Base-by-base conservation (phyloP, 192 early-diverging fungal genomes). In the Geosiphon pyriformis region DNA sequence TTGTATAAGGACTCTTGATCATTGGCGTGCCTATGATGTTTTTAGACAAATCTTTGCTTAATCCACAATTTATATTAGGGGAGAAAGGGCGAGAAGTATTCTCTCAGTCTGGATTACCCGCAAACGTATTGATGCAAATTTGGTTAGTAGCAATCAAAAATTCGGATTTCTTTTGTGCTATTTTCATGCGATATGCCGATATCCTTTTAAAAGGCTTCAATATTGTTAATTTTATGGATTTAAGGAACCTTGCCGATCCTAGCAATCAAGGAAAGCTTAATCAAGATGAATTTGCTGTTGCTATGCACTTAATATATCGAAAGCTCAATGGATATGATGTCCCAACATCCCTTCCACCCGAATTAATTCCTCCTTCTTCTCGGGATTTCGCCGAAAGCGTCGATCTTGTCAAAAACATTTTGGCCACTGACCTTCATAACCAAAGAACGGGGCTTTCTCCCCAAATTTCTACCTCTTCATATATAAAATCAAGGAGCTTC, bases 271-370 rank as follows among this genome's bases (percentile, higher is more conserved):
- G 94, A 46, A 94, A 94, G 70, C 85, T 98, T 56, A 94, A 96
- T 67, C 69, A 85, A 18, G 92, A 96, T 77, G 96, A 96, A 74
- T 98, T 98, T 71, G 88, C 93, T 35, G 91, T 96, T 10, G 94
- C 94, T 23, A 98, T 98, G 96, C 93, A 96, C 74, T 75, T 98
- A 18, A 89, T 96, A 37, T 92, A 96, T 81, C 76, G 88, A 29
- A 93, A 91, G 63, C 77, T 95, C 18, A 88, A 89, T 54, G 93
- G 93, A 4, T 77, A 83, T 23, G 89, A 89, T 61, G 74, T 98
- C 17, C 96, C 96, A 15, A 76, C 76, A 8, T 78, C 71, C 3
- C 70, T 98, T 34, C 94, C 96, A 4, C 74, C 85, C 8, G 92
- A 95, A 47, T 78, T 98, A 32, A 76, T 95, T 27, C 96, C 96